Evolutionary conservation across 805 yeast genomes (phyloP).

Genomic region (Kodamaea leandrae): DNA sequence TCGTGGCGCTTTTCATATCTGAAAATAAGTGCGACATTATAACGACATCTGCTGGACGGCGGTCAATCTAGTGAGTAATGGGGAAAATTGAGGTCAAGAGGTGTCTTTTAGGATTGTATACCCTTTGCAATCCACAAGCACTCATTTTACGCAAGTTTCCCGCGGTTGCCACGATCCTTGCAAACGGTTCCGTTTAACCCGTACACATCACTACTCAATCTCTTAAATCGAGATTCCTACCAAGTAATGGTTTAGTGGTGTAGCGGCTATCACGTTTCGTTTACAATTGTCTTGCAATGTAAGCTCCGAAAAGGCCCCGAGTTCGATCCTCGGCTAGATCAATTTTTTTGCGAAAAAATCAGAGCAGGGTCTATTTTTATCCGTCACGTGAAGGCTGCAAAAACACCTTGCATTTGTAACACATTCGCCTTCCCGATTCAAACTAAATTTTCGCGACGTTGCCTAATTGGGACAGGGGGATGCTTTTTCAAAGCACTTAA

Average conservation of each 20-base stretch:
- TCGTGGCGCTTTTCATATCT: slow-evolving; percentile 1
- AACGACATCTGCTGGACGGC: not conserved
- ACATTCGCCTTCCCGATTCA: not conserved
- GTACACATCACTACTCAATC: not conserved
- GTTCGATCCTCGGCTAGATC: slow-evolving; percentile 46
- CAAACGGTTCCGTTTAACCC: not conserved
- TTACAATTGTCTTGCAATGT: slow-evolving; percentile 28
- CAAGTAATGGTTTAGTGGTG: slow-evolving; percentile 33
- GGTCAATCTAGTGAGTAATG: no score
- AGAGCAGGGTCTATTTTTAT: not conserved
- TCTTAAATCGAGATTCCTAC: no score
- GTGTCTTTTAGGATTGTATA: no score
- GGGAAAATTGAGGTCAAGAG: no score
- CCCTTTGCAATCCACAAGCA: no score
- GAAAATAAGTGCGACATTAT: slow-evolving; percentile 1
- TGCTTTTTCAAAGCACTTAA: not conserved
- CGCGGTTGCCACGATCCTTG: no score
- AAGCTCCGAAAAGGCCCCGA: slow-evolving; percentile 44
- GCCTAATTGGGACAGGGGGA: slow-evolving; percentile 1
- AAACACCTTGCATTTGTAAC: not conserved
- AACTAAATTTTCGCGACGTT: slow-evolving; percentile 3
- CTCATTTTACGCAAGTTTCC: no score
- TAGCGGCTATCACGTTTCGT: slow-evolving; percentile 45
- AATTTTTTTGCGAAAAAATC: slow-evolving; percentile 10
- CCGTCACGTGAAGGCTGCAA: not conserved